Evolutionary conservation across 768 basidiomycete species (phyloP).

Genomic region (Serendipita vermifera): DNA sequence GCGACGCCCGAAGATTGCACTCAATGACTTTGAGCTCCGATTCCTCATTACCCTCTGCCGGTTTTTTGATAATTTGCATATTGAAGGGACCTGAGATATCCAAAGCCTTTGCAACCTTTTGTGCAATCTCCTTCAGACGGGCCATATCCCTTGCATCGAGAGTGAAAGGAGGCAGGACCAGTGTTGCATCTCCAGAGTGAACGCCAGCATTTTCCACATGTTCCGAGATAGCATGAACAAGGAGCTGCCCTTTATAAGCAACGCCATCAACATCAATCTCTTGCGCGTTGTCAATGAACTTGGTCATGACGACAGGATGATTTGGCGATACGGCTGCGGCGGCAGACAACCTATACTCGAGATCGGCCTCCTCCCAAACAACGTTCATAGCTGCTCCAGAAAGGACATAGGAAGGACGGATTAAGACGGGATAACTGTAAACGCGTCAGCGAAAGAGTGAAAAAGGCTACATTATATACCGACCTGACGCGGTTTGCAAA

Average conservation of each 20-base stretch:
- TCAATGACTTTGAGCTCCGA: constrained; percentile 91
- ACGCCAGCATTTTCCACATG: constrained; percentile 98
- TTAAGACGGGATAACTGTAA: constrained; percentile 82
- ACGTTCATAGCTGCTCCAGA: constrained; percentile 99
- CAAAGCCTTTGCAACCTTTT: constrained; percentile 90
- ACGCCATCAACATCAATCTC: constrained; percentile 98
- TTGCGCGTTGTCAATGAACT: constrained; percentile 96
- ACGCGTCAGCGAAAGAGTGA: constrained; percentile 8
- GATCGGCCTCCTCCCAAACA: constrained; percentile 76
- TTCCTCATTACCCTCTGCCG: constrained; percentile 36
- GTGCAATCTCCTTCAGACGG: constrained; percentile 83
- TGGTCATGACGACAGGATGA: constrained; percentile 96
- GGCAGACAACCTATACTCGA: constrained; percentile 91
- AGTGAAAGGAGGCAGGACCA: constrained; percentile 90
- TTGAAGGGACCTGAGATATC: constrained; percentile 98
- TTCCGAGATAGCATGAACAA: constrained; percentile 93
- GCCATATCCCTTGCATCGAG: constrained; percentile 60
- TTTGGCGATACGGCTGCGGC: constrained; percentile 92
- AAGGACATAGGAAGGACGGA: constrained; percentile 95
- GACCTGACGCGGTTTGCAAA: constrained; percentile 78
- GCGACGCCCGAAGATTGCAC: constrained; percentile 94
- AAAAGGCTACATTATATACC: constrained; percentile 19
- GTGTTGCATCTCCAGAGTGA: constrained; percentile 95
- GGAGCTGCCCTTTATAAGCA: constrained; percentile 78
- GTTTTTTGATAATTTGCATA: constrained; percentile 95